A percentile compares a stretch with the other conserved stretches of the same genome.
Evolutionary conservation across 495 filamentous ascomycete species (phyloP).

Genomic region (Tetracladium setigerum): DNA sequence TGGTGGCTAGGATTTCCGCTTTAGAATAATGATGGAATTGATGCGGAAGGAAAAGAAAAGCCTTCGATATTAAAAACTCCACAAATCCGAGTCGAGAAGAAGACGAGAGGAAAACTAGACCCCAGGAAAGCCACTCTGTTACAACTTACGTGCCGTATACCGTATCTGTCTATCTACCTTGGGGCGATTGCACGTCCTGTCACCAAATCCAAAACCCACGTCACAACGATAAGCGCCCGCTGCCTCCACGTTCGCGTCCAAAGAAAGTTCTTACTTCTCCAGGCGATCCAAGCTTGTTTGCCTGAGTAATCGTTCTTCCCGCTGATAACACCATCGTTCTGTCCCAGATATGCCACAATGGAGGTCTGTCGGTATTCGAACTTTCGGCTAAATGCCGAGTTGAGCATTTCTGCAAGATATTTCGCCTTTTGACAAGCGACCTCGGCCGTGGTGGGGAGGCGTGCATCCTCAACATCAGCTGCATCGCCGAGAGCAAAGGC

Average conservation of each 20-base stretch:
- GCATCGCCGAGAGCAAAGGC: conserved; percentile 82
- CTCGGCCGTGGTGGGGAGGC: conserved; percentile 76
- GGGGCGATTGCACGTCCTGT: no score
- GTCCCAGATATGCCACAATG: conserved; percentile 9
- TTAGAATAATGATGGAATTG: no score
- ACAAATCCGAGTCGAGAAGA: conserved; percentile 25
- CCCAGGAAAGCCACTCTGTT: no score
- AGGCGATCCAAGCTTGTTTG: conserved; percentile 9
- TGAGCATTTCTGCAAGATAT: conserved; percentile 52
- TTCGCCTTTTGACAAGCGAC: conserved; percentile 74
- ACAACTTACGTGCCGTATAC: no score
- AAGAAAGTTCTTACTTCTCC: conserved; percentile 10
- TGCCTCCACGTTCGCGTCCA: conserved; percentile 13
- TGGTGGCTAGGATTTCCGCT: no score
- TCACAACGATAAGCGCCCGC: conserved; percentile 4
- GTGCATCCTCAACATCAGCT: conserved; percentile 39
- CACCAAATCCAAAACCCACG: conserved; percentile 40
- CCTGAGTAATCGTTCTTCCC: conserved; percentile 9
- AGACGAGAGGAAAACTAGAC: no score
- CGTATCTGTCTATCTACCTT: conserved; percentile 49
- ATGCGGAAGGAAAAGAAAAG: no score
- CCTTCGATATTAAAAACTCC: no score
- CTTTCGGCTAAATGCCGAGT: not conserved
- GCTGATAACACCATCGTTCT: conserved; percentile 8
- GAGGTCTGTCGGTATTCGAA: conserved; percentile 7